A percentile compares a stretch with the other conserved stretches of the same genome.
Conservation (phyloP, 495 filamentous ascomycete genomes). For the Penicillium ochrochloron region DNA sequence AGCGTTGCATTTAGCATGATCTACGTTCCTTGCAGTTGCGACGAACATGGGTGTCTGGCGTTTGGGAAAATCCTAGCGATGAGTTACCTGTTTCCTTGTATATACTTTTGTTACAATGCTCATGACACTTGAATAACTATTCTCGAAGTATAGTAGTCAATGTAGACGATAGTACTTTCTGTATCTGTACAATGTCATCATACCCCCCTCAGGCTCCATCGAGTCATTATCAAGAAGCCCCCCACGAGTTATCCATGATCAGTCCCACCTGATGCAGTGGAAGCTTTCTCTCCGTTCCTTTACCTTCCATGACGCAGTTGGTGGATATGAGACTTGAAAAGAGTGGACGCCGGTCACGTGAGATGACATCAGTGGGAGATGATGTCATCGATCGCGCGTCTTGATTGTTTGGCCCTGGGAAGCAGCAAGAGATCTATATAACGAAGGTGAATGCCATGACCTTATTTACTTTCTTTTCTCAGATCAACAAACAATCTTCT, state of each 20-base stretch:
- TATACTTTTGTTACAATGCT: background rate
- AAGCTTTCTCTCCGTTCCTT: constrained; percentile 12
- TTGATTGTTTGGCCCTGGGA: constrained; percentile 5
- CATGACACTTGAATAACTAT: background rate
- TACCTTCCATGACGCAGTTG: constrained; percentile 20
- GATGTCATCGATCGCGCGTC: constrained; percentile 30
- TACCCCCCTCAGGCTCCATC: background rate
- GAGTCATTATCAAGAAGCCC: constrained; percentile 1
- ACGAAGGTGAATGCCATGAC: background rate
- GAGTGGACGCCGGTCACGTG: constrained; percentile 21
- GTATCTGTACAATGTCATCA: constrained; percentile 21
- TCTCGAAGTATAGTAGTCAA: background rate
- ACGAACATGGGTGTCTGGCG: constrained; percentile 11
- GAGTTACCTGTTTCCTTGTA: background rate
- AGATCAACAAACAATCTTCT: constrained; percentile 9
- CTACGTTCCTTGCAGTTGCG: constrained; percentile 11
- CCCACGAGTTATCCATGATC: constrained; percentile 1
- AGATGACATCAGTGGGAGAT: constrained; percentile 26
- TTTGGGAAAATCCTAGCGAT: background rate
- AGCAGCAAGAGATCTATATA: constrained; percentile 4
- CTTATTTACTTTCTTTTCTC: background rate
- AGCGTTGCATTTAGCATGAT: constrained; percentile 28
- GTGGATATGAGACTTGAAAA: background rate
- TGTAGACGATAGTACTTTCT: background rate
- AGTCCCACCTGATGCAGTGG: constrained; percentile 14